Evolutionary conservation across 2,329 filamentous ascomycete genomes (phyloP).

Genomic region (Aspergillus hiratsukae): DNA sequence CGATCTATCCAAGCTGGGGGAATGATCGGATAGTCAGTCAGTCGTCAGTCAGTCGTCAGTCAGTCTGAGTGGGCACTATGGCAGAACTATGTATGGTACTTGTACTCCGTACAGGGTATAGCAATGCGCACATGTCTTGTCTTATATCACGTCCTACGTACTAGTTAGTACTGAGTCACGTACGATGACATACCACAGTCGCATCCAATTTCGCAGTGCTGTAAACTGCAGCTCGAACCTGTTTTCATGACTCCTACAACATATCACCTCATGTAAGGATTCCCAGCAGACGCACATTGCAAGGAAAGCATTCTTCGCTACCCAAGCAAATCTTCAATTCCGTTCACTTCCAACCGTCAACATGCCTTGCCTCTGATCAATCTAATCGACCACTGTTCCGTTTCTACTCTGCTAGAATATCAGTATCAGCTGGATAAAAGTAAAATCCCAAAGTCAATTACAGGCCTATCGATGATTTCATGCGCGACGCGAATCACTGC

Average conservation of each 20-base stretch:
- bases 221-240: neutral
- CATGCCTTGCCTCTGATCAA: neutral
- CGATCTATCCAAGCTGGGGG: conserved; percentile 13
- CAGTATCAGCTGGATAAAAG: neutral
- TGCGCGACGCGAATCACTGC: neutral
- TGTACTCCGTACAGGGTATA: neutral
- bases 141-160: neutral
- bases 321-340: neutral
- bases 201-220: too few relatives aligned
- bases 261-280: neutral
- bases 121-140: neutral
- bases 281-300: neutral
- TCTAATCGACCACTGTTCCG: neutral
- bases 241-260: neutral
- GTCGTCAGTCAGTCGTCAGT: too few relatives aligned
- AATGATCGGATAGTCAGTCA: neutral
- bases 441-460: neutral
- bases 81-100: neutral
- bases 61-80: neutral
- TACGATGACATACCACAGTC: neutral
- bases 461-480: neutral
- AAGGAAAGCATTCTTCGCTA: neutral
- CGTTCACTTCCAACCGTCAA: neutral
- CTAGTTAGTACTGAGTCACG: neutral
- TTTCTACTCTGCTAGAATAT: neutral